Conservation (phyloP, 257 asterid genomes). For the Scutellaria barbata region DNA sequence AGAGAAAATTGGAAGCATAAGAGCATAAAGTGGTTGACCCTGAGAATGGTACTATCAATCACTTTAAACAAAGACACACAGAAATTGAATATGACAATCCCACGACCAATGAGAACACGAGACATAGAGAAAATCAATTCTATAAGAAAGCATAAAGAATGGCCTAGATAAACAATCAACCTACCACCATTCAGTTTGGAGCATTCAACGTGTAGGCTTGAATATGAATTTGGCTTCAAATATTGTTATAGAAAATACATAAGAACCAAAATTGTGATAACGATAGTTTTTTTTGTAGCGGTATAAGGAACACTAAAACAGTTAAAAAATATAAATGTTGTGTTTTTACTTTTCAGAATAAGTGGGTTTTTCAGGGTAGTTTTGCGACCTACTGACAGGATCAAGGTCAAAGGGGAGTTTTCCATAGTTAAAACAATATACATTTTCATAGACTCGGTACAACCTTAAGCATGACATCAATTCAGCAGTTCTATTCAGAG, state of each 20-base stretch:
- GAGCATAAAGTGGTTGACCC: not conserved
- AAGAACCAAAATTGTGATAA: not conserved
- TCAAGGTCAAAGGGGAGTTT: not conserved
- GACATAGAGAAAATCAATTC: not conserved
- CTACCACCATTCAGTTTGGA: not conserved
- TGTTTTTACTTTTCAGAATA: not conserved
- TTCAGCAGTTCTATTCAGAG: not conserved
- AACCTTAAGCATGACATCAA: constrained; percentile 1
- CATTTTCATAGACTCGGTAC: not conserved
- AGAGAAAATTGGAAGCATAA: not conserved
- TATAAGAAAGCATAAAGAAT: not conserved
- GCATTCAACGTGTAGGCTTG: not conserved
- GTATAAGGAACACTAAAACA: not conserved
- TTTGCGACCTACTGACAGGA: not conserved
- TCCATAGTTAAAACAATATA: not conserved
- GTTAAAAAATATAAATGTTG: not conserved
- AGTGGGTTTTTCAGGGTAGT: not conserved
- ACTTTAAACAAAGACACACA: not conserved
- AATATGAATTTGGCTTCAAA: constrained; percentile 15
- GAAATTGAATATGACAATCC: not conserved
- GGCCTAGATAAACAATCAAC: not conserved
- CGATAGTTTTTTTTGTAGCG: not conserved
- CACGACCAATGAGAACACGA: not conserved
- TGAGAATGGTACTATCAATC: constrained; percentile 16
- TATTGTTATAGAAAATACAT: not conserved